Base-by-base conservation (phyloP, 441 rosid genomes). In the Jatropha multifida region DNA sequence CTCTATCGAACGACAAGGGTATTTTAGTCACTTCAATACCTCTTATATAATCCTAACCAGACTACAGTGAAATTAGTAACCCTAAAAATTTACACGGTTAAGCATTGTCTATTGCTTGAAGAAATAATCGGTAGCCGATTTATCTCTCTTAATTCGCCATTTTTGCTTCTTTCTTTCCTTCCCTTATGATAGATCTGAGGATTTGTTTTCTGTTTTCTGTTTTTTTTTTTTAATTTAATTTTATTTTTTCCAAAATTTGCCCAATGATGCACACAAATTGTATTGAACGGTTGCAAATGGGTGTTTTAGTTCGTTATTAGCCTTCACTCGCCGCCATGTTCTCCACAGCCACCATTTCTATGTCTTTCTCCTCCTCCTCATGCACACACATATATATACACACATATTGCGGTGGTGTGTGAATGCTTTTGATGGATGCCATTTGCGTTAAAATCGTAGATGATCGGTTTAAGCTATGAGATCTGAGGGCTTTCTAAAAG, bases 401-500 rank as follows among this genome's bases (percentile, higher is more conserved):
- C 26, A 3, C 3, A 64, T 18, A 23, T 37, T 56, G 72, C 75
- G 74, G 58, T 65, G 75, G 20, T 61, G 15, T 20, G 76, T 65
- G 62, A 52, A 65, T 80, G 83, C 82, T 84, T 71, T 63, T 78
- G 55, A 65, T 64, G 79, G 76, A 68, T 51, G 61, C 77, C 77
- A 42, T 48, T 68, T 73, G 63, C 59, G n/a, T 20, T 49, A 55
- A 54, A 51, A 54, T 79, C 82, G 71, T 46, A 69, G 27, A 80
- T 81, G 88, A 87, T 71, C 65, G 11, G 49, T 77, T 59, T 8
- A 71, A 83, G 87, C 88, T 83, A 83, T 85, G 88, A 85, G 88
- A 85, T 85, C 87, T 87, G 90, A 83, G 86, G 86, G 83, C 76
- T 18, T 73, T 76, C n/a, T 46, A 40, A 3, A 60, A 48, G 10